Conservation (phyloP, 2,329 filamentous ascomycete genomes). For the Chalaropsis thielavioides region DNA sequence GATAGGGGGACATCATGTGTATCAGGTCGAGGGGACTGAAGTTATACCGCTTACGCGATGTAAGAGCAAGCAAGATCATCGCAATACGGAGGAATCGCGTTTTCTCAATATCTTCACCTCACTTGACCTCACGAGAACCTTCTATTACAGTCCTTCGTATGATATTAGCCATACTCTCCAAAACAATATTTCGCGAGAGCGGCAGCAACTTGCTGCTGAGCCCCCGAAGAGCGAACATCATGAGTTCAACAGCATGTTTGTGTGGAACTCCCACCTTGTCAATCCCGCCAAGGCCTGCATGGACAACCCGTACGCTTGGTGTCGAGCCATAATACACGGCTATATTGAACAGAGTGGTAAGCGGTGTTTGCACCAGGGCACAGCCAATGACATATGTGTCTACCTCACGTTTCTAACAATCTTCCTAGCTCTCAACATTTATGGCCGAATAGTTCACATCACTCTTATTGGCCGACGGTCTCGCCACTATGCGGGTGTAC, state of each 20-base stretch:
- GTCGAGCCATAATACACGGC: constrained; percentile 84
- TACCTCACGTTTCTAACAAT: constrained; percentile 51
- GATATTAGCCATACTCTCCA: constrained; percentile 87
- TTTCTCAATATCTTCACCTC: constrained; percentile 84
- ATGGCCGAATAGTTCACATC: constrained; percentile 71
- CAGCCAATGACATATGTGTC: not conserved
- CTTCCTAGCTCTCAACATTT: constrained; percentile 58
- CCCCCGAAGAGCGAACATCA: not conserved
- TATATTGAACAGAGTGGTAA: constrained; percentile 76
- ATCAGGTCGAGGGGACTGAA: constrained; percentile 89
- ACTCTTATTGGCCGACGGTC: constrained; percentile 88
- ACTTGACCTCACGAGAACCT: constrained; percentile 75
- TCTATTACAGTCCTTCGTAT: constrained; percentile 98
- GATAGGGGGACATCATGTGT: constrained; percentile 90
- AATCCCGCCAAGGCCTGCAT: constrained; percentile 56
- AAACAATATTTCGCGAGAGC: constrained; percentile 74
- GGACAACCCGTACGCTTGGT: constrained; percentile 86
- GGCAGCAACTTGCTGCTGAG: constrained; percentile 47
- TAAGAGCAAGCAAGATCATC: constrained; percentile 59
- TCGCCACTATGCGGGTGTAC: constrained; percentile 81
- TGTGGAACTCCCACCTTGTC: constrained; percentile 89
- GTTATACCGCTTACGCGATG: constrained; percentile 72
- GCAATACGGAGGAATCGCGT: constrained; percentile 74
- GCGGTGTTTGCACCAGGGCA: constrained; percentile 13
- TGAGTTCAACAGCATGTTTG: constrained; percentile 79